These are phyloP conservation scores for Pestalotiopsis sp. DNA, from an alignment of 2,329 filamentous ascomycete genomes.

Conservation along the genomic window DNA sequence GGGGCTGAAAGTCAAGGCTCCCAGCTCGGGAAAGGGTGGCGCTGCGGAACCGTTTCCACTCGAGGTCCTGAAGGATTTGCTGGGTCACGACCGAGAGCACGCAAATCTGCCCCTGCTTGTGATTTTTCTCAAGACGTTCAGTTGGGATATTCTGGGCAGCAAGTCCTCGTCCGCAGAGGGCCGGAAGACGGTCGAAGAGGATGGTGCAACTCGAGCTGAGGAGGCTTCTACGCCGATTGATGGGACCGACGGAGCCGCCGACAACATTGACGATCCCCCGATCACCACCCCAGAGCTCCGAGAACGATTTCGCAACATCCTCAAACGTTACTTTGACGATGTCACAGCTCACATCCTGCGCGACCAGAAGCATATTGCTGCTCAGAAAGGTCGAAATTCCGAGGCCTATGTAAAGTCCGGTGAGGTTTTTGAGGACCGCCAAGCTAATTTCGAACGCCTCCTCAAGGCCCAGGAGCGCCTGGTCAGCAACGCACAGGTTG, in stretches of 20 bases:
- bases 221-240: constrained; percentile 54
- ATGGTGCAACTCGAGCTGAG: constrained; percentile 65
- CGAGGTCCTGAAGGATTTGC: constrained; percentile 95
- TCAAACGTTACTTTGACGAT: constrained; percentile 89
- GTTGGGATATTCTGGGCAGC: constrained; percentile 91
- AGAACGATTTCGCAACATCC: constrained; percentile 81
- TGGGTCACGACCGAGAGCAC: constrained; percentile 92
- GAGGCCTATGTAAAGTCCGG: constrained; percentile 98
- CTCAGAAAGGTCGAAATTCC: constrained; percentile 90
- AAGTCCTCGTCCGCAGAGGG: constrained; percentile 72
- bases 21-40: constrained; percentile 60
- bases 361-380: constrained; percentile 88
- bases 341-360: constrained; percentile 85
- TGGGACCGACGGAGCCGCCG: constrained; percentile 47
- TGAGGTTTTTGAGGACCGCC: constrained; percentile 96
- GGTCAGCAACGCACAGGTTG: constrained; percentile 83
- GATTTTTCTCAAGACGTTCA: constrained; percentile 93
- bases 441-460: constrained; percentile 93
- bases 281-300: constrained; percentile 77
- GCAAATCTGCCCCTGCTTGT: constrained; percentile 89
- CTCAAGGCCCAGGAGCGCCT: constrained; percentile 91
- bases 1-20: constrained; percentile 58
- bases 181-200: constrained; percentile 82
- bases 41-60: constrained; percentile 91
- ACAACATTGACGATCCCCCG: constrained; percentile 65